These are phyloP conservation scores for Amylocystis lapponica DNA, from an alignment of 768 basidiomycete genomes.

Conservation along the genomic window DNA sequence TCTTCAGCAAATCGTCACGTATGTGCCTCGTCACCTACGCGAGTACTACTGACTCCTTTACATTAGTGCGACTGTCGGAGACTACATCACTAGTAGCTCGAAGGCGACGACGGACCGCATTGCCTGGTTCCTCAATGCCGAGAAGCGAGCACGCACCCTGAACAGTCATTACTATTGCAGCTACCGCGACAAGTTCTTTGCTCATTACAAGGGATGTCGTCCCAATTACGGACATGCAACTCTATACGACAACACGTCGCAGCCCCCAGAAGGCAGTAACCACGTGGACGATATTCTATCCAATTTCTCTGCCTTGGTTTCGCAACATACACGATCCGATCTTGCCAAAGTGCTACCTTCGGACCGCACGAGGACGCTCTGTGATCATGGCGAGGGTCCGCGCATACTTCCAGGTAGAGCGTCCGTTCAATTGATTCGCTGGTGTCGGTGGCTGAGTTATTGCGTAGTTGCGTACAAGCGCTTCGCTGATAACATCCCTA, in stretches of 20 bases:
- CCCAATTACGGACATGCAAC: slow-evolving; percentile 1
- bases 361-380: slow-evolving; percentile 52
- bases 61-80: slow-evolving; percentile 41
- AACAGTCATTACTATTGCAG: slow-evolving; percentile 18
- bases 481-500: slow-evolving; percentile 37
- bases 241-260: slow-evolving; percentile 1
- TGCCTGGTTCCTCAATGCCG: slow-evolving; percentile 43
- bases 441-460: neutral
- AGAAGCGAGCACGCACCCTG: slow-evolving; percentile 27
- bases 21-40: slow-evolving; percentile 1
- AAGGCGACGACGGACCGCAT: slow-evolving; percentile 36
- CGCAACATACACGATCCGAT: too few relatives aligned
- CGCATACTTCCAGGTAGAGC: slow-evolving; percentile 72
- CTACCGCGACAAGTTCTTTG: slow-evolving; percentile 42
- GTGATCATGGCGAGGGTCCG: slow-evolving; percentile 67
- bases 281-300: too few relatives aligned
- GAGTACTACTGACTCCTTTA: too few relatives aligned
- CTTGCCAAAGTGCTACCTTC: slow-evolving; percentile 44
- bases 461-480: slow-evolving; percentile 38
- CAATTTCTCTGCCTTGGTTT: too few relatives aligned
- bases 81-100: slow-evolving; percentile 42
- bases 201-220: slow-evolving; percentile 37
- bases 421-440: too few relatives aligned
- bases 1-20: slow-evolving; percentile 15
- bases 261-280: too few relatives aligned